These are phyloP conservation scores for Citrus trifoliata DNA, from an alignment of 345 rosid genomes.

Conservation along the genomic window DNA sequence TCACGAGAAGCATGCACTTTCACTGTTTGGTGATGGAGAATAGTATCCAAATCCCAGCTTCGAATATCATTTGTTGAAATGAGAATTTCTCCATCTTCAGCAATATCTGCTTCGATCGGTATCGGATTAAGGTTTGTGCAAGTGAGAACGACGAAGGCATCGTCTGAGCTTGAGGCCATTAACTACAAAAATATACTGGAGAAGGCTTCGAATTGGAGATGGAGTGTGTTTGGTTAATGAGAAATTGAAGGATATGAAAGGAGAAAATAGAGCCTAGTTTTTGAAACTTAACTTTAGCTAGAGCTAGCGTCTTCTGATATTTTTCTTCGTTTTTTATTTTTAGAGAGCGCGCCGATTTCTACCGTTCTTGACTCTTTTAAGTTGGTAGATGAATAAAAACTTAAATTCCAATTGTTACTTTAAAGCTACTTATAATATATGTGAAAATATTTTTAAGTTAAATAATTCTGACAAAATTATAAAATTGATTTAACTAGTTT, in stretches of 20 bases:
- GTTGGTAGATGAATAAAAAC: too few species aligned
- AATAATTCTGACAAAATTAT: too few species aligned
- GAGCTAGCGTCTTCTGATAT: not conserved
- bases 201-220: not conserved
- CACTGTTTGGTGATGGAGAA: conserved; percentile 38
- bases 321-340: not conserved
- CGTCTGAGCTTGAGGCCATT: conserved; percentile 45
- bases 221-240: not conserved
- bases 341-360: not conserved
- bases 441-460: too few species aligned
- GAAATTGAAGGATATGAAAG: not conserved
- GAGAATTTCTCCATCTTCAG: conserved; percentile 8
- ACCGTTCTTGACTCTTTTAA: not conserved
- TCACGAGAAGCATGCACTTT: conserved; percentile 44
- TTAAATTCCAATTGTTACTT: too few species aligned
- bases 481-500: too few species aligned
- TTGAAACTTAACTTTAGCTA: not conserved
- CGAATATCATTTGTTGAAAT: conserved; percentile 45
- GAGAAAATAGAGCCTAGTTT: not conserved
- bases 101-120: conserved; percentile 18
- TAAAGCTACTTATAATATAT: too few species aligned
- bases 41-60: conserved; percentile 41
- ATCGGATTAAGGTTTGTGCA: conserved; percentile 28
- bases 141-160: conserved; percentile 32
- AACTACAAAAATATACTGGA: not conserved